Conservation (phyloP, 23 red algal genomes). For the Chondrus crispus region DNA sequence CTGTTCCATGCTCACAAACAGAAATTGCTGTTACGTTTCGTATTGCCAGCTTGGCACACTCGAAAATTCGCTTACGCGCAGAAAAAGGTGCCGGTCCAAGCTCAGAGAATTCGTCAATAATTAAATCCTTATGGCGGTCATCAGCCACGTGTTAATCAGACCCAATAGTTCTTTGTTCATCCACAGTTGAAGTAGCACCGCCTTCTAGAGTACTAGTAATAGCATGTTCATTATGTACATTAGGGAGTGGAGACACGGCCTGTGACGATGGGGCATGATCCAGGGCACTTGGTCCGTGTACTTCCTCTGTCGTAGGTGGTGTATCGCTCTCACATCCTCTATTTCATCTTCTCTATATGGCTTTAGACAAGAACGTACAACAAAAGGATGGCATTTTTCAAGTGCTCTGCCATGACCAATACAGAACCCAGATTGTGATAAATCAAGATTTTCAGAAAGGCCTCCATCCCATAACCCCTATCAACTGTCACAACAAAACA, state of each 20-base stretch:
- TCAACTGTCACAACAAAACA: not conserved
- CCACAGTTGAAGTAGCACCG: too few species aligned
- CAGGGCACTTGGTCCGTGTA: too few species aligned
- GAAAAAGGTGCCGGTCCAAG: not conserved
- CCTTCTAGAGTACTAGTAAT: too few species aligned
- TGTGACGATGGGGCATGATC: too few species aligned
- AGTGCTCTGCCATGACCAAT: not conserved
- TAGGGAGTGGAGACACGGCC: too few species aligned
- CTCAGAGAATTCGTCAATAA: not conserved
- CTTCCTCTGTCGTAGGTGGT: too few species aligned
- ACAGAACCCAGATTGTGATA: not conserved
- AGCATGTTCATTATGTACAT: too few species aligned
- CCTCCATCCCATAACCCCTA: not conserved
- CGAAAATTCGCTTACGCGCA: not conserved
- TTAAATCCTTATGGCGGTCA: not conserved
- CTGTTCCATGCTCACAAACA: not conserved
- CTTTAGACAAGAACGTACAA: not conserved
- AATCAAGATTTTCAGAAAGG: not conserved
- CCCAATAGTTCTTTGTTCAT: too few species aligned
- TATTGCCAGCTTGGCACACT: not conserved
- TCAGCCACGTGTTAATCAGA: too few species aligned
- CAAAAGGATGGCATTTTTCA: not conserved
- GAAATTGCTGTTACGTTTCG: not conserved
- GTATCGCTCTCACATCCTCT: too few species aligned
- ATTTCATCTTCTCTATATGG: not conserved